Evolutionary conservation across 768 basidiomycete genomes (phyloP).

Genomic region (Imleria badia): DNA sequence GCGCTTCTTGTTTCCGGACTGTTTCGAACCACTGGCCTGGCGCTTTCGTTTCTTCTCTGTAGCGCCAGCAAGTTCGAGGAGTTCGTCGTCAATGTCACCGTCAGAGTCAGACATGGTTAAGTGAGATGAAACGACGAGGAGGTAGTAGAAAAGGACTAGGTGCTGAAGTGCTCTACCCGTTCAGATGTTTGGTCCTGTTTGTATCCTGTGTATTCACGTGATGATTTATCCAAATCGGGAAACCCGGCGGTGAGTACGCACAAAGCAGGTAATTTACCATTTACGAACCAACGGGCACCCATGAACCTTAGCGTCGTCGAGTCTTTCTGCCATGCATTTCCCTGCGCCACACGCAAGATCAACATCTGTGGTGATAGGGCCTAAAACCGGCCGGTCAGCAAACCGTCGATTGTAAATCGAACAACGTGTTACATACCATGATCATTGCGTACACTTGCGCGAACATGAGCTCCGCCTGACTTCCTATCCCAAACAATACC

Average conservation of each 20-base stretch:
- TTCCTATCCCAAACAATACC: too few relatives aligned
- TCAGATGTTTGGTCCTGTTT: conserved; percentile 24
- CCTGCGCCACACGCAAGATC: too few relatives aligned
- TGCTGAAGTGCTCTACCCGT: background rate
- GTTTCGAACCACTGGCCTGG: conserved; percentile 45
- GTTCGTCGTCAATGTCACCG: conserved; percentile 62
- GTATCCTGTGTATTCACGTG: conserved; percentile 14
- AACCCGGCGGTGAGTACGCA: conserved; percentile 4
- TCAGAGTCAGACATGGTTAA: conserved; percentile 49
- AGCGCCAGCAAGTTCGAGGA: conserved; percentile 78
- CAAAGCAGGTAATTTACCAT: background rate
- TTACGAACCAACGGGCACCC: too few relatives aligned
- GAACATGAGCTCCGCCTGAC: too few relatives aligned
- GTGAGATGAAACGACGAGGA: background rate
- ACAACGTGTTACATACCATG: too few relatives aligned
- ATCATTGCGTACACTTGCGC: too few relatives aligned
- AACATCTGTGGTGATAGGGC: too few relatives aligned
- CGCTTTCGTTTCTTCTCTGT: conserved; percentile 65
- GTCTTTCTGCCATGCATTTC: too few relatives aligned
- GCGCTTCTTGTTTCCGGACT: conserved; percentile 59
- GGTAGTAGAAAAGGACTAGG: background rate
- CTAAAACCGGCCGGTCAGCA: too few relatives aligned
- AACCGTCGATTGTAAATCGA: too few relatives aligned
- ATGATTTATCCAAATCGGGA: conserved; percentile 3
- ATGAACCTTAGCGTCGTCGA: too few relatives aligned